These are phyloP conservation scores for Raphanus raphanistrum DNA, from an alignment of 345 rosid species.

Conservation along the genomic window DNA sequence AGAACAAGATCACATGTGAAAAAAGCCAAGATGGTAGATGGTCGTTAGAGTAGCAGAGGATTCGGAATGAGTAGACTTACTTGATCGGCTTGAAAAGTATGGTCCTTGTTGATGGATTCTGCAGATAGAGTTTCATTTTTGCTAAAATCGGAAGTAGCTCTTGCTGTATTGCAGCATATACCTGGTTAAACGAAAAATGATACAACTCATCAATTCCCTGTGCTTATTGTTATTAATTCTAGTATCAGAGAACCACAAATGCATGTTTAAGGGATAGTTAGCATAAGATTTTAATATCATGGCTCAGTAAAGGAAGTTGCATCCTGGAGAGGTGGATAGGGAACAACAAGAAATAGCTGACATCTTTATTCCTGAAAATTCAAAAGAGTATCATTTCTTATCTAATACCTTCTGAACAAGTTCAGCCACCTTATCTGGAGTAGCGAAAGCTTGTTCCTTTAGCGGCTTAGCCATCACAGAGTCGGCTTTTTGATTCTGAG, in stretches of 20 bases:
- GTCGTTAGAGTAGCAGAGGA: neutral
- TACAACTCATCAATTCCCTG: conserved; percentile 1
- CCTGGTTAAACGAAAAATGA: conserved; percentile 48
- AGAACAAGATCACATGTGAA: neutral
- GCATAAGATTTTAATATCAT: conserved; percentile 10
- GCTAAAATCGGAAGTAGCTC: conserved; percentile 70
- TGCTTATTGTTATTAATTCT: neutral
- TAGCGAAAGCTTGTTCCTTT: conserved; percentile 93
- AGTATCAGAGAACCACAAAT: conserved; percentile 6
- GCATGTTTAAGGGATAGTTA: conserved; percentile 18
- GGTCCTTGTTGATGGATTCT: conserved; percentile 75
- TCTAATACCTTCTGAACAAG: conserved; percentile 80
- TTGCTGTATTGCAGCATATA: conserved; percentile 64
- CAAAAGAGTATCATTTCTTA: neutral
- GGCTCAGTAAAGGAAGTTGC: conserved; percentile 3
- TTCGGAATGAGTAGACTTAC: conserved; percentile 46
- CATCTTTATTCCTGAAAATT: neutral
- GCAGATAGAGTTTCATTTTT: conserved; percentile 93
- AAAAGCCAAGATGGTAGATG: conserved; percentile 3
- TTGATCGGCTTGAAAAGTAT: conserved; percentile 93
- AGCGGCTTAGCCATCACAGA: conserved; percentile 79
- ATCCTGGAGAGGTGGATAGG: conserved; percentile 16
- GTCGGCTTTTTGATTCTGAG: conserved; percentile 64
- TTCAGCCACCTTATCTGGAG: conserved; percentile 94
- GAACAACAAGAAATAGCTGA: conserved; percentile 2